Base-by-base conservation (phyloP, 2,329 filamentous ascomycete genomes). In the Sporothrix schenckii region DNA sequence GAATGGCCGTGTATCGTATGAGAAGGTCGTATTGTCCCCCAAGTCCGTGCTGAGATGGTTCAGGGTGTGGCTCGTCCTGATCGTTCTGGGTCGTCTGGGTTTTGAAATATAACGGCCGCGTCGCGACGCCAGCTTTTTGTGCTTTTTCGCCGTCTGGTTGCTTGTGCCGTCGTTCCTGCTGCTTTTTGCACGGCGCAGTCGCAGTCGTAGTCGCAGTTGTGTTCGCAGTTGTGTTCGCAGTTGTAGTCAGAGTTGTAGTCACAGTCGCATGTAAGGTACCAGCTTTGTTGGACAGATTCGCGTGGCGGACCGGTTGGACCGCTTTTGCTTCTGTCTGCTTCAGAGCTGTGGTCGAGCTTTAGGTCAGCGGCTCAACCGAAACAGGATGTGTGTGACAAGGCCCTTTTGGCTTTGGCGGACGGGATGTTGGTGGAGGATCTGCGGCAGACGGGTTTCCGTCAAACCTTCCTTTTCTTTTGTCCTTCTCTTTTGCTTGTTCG, bases 321-420 rank as follows among this genome's bases (percentile, higher is more conserved):
- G 66, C 39, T 54, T 41, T n/a, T 50, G 54, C 24, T 10, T 49
- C 34, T 47, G 54, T 60, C n/a, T 67, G 67, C 39, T 70, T 70
- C 68, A 49, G 69, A 50, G 52, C 60, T 39, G 60, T 50, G 60
- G 39, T 34, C 34, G 24, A 49, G 49, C 65, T 34, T 67, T 54
- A 56, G 73, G 72, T 74, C 73, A 75, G 74, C 72, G 72, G 65
- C 70, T 74, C 69, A 75, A 70, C 73, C 73, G 74, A 76, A 75
- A 75, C 74, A 73, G 58, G 53, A 73, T 68, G 58, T 74, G 74
- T 71, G 66, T 70, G 72, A 72, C 71, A 70, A 68, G 71, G 65
- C 50, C 49, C 41, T 19, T n/a, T 60, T 41, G 56, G 63, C 56
- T 21, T 21, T 24, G 44, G 24, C 49, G 24, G 49, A 52, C 69